Evolutionary conservation across 2,329 filamentous ascomycete genomes (phyloP), one percentile per base, ranked within the genome.

Genomic region (Scytalidium sp.): DNA sequence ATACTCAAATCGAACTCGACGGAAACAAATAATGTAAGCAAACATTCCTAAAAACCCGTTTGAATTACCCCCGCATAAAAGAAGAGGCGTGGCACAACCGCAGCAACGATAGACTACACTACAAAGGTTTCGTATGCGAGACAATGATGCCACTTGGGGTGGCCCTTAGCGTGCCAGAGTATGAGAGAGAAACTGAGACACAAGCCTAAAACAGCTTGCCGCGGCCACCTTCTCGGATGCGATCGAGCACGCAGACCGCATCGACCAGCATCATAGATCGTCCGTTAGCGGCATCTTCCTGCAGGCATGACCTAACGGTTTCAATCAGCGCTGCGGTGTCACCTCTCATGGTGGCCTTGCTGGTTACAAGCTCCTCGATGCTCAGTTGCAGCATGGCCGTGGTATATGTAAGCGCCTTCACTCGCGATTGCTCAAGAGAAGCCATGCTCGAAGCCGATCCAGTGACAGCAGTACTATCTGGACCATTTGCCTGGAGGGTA

Each of bases 191-290:
- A n/a, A n/a, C n/a, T n/a, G n/a, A n/a, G n/a, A 15, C 32, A 15
- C 6, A n/a, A n/a, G 17, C 32, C 17, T n/a, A 36, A n/a, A 36
- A 36, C 32, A 10, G 17, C 32, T n/a, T 8, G 32, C 32, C 32
- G 32, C 17, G 13, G 32, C 61, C 66, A 1, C 70, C 67, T 54
- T 75, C 72, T 56, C 79, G 75, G 46, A 84, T 61, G 57, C 72
- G 77, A 56, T 67, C 71, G 55, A 84, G 56, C 46, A 81, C 79
- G 2, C 71, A 66, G 3, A 79, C 68, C 6, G 79, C 76, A 57
- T 84, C 80, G 20, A 76, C 70, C 41, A 78, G 75, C 45, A 81
- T 60, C 43, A 75, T 71, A 56, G 70, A 80, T 45, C 71, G 69
- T 19, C 70, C 68, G 5, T 75, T 78, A 3, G 74, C 62, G 32